Evolutionary conservation across 2,329 filamentous ascomycete species (phyloP), one percentile per base, ranked within the genome.

Genomic region (Lithohypha guttulata): DNA sequence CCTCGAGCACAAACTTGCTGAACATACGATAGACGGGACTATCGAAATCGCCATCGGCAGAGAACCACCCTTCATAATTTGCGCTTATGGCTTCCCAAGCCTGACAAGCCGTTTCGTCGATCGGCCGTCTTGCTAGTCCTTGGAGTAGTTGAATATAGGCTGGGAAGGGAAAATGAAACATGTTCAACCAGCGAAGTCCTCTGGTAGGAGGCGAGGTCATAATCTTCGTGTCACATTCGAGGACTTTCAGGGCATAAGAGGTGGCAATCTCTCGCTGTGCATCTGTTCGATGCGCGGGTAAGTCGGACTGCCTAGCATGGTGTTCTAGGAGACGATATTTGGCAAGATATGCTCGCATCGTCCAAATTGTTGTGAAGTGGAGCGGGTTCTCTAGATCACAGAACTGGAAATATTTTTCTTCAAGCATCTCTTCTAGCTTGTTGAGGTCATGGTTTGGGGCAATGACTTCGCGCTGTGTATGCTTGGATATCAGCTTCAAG

Each of bases 301-400:
- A 41, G 2, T 45, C 48, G 0, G 53, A 44, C 18, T 52, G 48
- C 30, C 17, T 55, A 0, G 60, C 57, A 41, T 69, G 66, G 41
- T 69, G 57, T 34, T 74, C 66, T 34, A 76, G 41, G 0, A 80
- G 62, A 1, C 60, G 64, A 31, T 44, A 55, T 49, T 66, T 73
- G 0, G 72, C 66, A 2, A 79, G 41, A 4, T 61, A 57, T 0
- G 48, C 55, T 8, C 71, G 59, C 7, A 59, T 53, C 34, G 50
- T 58, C 66, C 65, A 71, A 9, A 67, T 57, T 0, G 66, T 66
- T 55, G 70, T 63, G 43, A 61, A 68, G 41, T 69, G 65, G 5
- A 68, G 49, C 7, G 65, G 58, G 36, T 62, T 64, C 2, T 63
- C 59, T 10, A 49, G 51, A 19, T 64, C 51, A 41, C 62, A 63